phyloP scores from a whole-genome alignment of 1,139 yeast species.

The Scheffersomyces quercinus region DNA sequence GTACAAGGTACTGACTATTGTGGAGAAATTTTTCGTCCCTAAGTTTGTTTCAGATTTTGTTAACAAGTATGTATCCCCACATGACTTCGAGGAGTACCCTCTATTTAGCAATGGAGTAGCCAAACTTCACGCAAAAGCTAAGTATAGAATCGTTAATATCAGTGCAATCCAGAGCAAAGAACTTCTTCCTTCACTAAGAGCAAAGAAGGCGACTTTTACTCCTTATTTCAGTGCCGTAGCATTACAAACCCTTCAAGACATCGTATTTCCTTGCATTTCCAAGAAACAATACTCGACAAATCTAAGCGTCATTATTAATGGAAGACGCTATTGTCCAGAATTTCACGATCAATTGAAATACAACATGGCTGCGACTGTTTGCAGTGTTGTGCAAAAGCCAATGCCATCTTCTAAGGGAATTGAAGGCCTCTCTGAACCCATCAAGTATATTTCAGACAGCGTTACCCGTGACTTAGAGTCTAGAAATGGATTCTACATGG shows the following conservation, averaged over 20 bases:
- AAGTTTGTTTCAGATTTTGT: constrained; percentile 7
- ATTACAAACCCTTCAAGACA: constrained; percentile 21
- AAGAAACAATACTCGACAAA: constrained; percentile 10
- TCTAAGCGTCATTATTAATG: constrained; percentile 21
- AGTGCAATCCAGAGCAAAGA: constrained; percentile 8
- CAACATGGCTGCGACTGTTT: constrained; percentile 19
- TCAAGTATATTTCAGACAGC: constrained; percentile 7
- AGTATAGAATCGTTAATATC: constrained; percentile 16
- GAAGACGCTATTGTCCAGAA: constrained; percentile 26
- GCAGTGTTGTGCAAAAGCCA: constrained; percentile 2
- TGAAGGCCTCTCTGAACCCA: constrained; percentile 5
- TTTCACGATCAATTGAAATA: constrained; percentile 13
- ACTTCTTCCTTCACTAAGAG: constrained; percentile 14
- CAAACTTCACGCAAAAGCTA: constrained; percentile 8
- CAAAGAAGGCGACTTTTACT: constrained; percentile 24
- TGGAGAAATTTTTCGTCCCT: constrained; percentile 6
- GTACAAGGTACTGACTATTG: constrained; percentile 4
- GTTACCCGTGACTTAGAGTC: constrained; percentile 12
- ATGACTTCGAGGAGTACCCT: constrained; percentile 15
- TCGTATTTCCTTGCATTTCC: constrained; percentile 15
- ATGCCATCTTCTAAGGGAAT: constrained; percentile 2
- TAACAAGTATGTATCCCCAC: constrained; percentile 3
- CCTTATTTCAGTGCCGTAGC: constrained; percentile 23
- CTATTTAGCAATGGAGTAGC: constrained; percentile 14
- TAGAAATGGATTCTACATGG: constrained; percentile 15